phyloP scores from a whole-genome alignment of 768 basidiomycete genomes.

The Naganishia vaughanmartiniae region DNA sequence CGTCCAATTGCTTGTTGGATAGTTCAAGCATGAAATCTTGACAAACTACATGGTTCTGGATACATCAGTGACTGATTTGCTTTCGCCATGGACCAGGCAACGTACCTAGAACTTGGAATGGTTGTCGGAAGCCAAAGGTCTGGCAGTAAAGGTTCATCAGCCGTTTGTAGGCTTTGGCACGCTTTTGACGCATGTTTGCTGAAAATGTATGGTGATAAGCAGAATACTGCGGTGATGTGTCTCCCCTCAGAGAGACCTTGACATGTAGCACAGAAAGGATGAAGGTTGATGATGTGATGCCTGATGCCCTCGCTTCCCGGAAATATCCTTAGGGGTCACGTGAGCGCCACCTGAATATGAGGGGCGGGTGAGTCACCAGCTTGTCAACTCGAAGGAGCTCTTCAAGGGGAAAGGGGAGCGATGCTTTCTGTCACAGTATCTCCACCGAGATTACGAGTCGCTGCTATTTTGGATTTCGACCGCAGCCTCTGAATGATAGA shows the following conservation, averaged over 20 bases:
- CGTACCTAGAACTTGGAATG: slow-evolving; percentile 86
- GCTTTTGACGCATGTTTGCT: slow-evolving; percentile 78
- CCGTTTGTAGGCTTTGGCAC: slow-evolving; percentile 90
- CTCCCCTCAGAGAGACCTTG: not conserved
- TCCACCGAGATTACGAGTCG: no score
- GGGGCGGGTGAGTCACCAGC: not conserved
- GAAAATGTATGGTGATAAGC: not conserved
- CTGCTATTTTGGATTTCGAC: no score
- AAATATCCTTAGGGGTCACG: not conserved
- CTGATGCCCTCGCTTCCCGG: not conserved
- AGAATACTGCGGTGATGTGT: not conserved
- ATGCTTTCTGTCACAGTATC: no score
- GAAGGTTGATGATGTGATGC: not conserved
- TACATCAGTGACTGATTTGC: no score
- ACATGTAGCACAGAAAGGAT: not conserved
- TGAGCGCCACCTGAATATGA: not conserved
- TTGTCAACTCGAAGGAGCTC: no score
- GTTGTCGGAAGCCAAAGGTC: slow-evolving; percentile 85
- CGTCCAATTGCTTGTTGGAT: slow-evolving; percentile 68
- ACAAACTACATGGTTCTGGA: slow-evolving; percentile 61
- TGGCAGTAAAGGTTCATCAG: slow-evolving; percentile 86
- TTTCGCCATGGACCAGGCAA: slow-evolving; percentile 15
- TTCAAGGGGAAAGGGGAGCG: no score
- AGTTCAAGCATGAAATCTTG: slow-evolving; percentile 74
- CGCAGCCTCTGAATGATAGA: no score